Evolutionary conservation across 164 flowering plant genomes (phyloP).

Genomic region (Annona cherimola): DNA sequence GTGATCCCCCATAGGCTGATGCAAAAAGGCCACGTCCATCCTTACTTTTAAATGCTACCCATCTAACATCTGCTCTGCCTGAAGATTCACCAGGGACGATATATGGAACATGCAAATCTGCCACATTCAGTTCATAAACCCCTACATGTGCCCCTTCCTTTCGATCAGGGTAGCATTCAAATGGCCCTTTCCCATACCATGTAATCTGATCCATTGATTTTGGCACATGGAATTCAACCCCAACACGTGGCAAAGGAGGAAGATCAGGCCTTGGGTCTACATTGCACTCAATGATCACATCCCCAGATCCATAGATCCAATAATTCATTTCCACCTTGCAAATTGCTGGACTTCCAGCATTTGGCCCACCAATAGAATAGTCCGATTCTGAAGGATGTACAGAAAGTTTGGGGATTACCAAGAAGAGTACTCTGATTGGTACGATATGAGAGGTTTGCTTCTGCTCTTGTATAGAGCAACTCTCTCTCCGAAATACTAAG

Average conservation of each 20-base stretch:
- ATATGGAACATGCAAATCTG: conserved; percentile 85
- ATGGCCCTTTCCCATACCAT: conserved; percentile 96
- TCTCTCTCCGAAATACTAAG: conserved; percentile 42
- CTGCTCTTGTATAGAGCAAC: conserved; percentile 46
- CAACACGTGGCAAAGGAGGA: conserved; percentile 97
- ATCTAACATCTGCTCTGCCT: conserved; percentile 91
- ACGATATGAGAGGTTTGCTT: conserved; percentile 36
- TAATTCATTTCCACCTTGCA: conserved; percentile 47
- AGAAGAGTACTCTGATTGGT: conserved; percentile 39
- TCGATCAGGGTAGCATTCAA: conserved; percentile 97
- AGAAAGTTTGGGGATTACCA: conserved; percentile 33
- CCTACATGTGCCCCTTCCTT: conserved; percentile 88
- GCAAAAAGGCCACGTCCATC: conserved; percentile 73
- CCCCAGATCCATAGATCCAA: conserved; percentile 75
- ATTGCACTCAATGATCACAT: conserved; percentile 58
- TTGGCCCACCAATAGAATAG: conserved; percentile 14
- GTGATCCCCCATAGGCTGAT: conserved; percentile 63
- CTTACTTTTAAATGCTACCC: conserved; percentile 67
- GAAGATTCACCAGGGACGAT: conserved; percentile 83
- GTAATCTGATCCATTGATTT: conserved; percentile 51
- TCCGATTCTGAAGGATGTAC: conserved; percentile 12
- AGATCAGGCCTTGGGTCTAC: conserved; percentile 58
- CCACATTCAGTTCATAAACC: conserved; percentile 55
- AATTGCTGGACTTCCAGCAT: conserved; percentile 16
- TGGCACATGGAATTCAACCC: conserved; percentile 73